Conservation (phyloP, 768 basidiomycete genomes). For the Coprinopsis sp. region DNA sequence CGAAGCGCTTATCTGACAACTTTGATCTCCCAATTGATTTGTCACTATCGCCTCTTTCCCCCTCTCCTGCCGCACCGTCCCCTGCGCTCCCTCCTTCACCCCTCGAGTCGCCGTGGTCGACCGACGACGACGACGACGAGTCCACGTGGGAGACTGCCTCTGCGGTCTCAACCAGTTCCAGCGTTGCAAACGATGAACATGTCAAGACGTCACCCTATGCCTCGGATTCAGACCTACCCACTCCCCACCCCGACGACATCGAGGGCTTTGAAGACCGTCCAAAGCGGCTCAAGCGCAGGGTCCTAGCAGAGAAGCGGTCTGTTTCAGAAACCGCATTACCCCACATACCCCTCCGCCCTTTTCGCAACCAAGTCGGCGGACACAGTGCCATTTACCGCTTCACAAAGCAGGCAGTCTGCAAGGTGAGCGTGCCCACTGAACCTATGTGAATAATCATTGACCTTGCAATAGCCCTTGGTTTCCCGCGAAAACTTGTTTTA, state of each 20-base stretch:
- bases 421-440: slow-evolving; percentile 55
- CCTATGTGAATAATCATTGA: slow-evolving; percentile 19
- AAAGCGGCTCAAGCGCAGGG: background rate
- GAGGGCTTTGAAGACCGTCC: background rate
- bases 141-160: slow-evolving; percentile 75
- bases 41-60: slow-evolving; percentile 25
- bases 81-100: slow-evolving; percentile 24
- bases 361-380: slow-evolving; percentile 96
- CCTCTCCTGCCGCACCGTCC: slow-evolving; percentile 38
- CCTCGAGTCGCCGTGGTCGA: slow-evolving; percentile 57
- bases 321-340: slow-evolving; percentile 62
- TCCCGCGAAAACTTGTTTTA: slow-evolving; percentile 98
- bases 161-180: slow-evolving; percentile 52
- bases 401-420: slow-evolving; percentile 95
- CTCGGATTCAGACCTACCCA: slow-evolving; percentile 1
- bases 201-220: slow-evolving; percentile 6
- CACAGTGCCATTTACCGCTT: slow-evolving; percentile 98
- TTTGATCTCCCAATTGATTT: slow-evolving; percentile 18
- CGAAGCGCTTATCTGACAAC: slow-evolving; percentile 2
- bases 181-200: background rate
- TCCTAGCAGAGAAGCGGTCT: slow-evolving; percentile 34
- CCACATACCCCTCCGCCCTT: slow-evolving; percentile 90
- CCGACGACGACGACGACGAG: slow-evolving; percentile 78
- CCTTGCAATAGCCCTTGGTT: slow-evolving; percentile 72
- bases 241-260: slow-evolving; percentile 7